Percentiles rank a stretch among this genome's conserved stretches.
phyloP scores from a whole-genome alignment of 768 basidiomycete genomes.

The Tricholoma saponaceum region DNA sequence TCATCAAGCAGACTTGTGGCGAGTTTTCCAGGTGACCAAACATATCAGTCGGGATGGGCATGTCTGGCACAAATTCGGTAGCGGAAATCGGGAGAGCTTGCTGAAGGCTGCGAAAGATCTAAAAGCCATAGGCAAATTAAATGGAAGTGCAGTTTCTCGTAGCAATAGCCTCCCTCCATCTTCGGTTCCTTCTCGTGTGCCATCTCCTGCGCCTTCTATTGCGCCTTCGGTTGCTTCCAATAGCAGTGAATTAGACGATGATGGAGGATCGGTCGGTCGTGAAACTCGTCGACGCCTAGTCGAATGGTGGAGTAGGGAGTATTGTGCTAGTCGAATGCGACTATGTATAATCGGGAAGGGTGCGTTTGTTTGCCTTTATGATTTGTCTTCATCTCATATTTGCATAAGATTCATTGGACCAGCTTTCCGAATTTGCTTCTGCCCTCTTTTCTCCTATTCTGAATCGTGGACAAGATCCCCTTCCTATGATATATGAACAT shows the following conservation, averaged over 20 bases:
- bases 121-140: conserved; percentile 45
- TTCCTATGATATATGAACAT: conserved; percentile 65
- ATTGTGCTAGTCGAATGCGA: conserved; percentile 80
- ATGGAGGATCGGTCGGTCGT: conserved; percentile 73
- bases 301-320: conserved; percentile 83
- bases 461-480: conserved; percentile 57
- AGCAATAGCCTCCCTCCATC: conserved; percentile 26
- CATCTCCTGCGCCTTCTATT: conserved; percentile 53
- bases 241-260: conserved; percentile 59
- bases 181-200: conserved; percentile 32
- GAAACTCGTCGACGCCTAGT: conserved; percentile 76
- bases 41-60: conserved; percentile 75
- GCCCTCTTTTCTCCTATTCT: conserved; percentile 67
- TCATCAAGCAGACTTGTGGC: conserved; percentile 84
- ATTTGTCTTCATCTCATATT: conserved; percentile 1
- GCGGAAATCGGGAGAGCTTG: conserved; percentile 75
- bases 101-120: conserved; percentile 55
- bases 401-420: conserved; percentile 60
- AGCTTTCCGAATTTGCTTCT: conserved; percentile 58
- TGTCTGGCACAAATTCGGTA: conserved; percentile 90
- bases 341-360: conserved; percentile 79
- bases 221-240: conserved; percentile 46
- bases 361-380: conserved; percentile 20
- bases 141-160: conserved; percentile 22
- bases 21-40: conserved; percentile 95